A percentile compares a stretch with the other conserved stretches of the same genome.
phyloP scores from a whole-genome alignment of 139 green algal species.

The Chlorella sp. region DNA sequence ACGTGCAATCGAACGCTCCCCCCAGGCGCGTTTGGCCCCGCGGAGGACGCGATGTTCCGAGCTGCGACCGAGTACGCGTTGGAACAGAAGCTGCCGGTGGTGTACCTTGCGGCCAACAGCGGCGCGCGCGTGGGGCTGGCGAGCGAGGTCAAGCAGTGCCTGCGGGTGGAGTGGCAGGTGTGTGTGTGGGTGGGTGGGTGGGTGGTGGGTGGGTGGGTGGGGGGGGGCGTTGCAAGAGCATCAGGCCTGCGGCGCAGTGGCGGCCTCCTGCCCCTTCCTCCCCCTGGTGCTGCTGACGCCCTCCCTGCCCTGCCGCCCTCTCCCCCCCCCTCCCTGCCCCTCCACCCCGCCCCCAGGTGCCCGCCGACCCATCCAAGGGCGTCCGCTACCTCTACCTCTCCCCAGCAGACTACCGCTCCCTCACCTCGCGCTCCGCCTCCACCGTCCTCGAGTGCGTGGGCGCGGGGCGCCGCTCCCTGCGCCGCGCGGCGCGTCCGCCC shows the following conservation, averaged over 20 bases:
- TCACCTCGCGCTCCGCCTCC: constrained; percentile 16
- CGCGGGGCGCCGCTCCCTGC: no score
- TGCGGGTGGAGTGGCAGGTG: constrained; percentile 56
- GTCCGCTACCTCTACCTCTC: constrained; percentile 94
- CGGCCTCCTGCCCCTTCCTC: no score
- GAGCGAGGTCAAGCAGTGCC: constrained; percentile 79
- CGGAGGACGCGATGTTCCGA: constrained; percentile 91
- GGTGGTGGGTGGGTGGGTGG: not conserved
- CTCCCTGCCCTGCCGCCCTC: not conserved
- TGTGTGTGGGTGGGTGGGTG: not conserved
- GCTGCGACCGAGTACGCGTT: constrained; percentile 84
- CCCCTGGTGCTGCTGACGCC: no score
- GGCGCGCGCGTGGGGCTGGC: constrained; percentile 92
- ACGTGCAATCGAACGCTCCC: no score
- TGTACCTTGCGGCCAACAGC: constrained; percentile 97
- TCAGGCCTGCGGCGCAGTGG: no score
- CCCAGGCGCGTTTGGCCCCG: constrained; percentile 80
- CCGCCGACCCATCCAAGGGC: constrained; percentile 72
- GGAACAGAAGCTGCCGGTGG: constrained; percentile 76
- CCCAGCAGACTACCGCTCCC: constrained; percentile 76
- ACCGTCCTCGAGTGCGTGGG: no score
- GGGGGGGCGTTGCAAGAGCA: no score
- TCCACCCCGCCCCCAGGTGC: constrained; percentile 46
- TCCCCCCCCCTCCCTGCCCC: not conserved
- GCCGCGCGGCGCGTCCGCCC: no score